Base-by-base conservation (phyloP, 2,329 filamentous ascomycete species). In the Metarhizium guizhouense region DNA sequence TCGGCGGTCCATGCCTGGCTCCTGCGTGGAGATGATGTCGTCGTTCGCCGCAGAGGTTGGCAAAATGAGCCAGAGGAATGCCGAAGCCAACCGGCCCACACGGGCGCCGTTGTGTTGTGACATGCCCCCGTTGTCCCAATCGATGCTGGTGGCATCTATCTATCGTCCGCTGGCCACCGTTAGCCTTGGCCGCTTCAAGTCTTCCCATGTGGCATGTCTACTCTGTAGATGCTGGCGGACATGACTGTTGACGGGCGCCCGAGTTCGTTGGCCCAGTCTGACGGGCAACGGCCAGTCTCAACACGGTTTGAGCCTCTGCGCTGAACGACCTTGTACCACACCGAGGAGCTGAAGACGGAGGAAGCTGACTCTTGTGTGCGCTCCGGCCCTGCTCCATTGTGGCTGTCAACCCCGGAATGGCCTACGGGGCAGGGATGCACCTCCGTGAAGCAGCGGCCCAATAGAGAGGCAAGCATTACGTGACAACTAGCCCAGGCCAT, bases 401-500 rank as follows among this genome's bases (percentile, higher is more conserved):
- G 54, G 54, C 54, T 56, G 54, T 34, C 51, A 25, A 47, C 51
- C 53, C 45, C 25, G 54, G 20, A 18, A 47, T 52, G 47, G 36
- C 34, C 53, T 38, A 13, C 51, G 18, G 29, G 29, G 42, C 14
- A 50, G 25, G 43, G 36, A 53, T 50, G 53, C 47, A 42, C 45
- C 51, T 47, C 34, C 54, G 29, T 53, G 50, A 50, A 50, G 52
- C 48, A 48, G 47, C 51, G 36, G 38, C 43, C 58, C 59, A 61
- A 59, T 61, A 47, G 30, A 53, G 16, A 47, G 20, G 8, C 18
- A 36, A 25, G 29, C 38, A 58, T 59, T 61, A 59, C 56, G 48
- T 55, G 56, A 51, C 38, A 34, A 7, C 3, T 8, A 49, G 25
- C 25, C 25, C 25, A 14, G 25, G n/a, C 40, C 29, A 8, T 45